These are phyloP conservation scores for Nigrospora oryzae DNA, from an alignment of 2,329 filamentous ascomycete species.

Conservation along the genomic window DNA sequence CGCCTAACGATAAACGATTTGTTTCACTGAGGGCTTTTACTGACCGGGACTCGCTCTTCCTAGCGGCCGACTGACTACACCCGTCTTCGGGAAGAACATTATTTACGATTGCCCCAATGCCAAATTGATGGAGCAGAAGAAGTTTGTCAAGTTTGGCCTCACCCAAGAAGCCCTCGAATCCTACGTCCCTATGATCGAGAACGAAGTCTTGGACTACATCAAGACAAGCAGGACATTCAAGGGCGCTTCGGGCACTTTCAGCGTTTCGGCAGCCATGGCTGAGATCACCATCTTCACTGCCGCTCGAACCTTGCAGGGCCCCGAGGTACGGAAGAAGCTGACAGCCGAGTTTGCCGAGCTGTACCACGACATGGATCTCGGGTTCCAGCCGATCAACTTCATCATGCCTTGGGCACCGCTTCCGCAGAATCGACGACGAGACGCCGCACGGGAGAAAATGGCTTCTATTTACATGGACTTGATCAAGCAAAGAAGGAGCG, in stretches of 20 bases:
- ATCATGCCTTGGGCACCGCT: conserved; percentile 72
- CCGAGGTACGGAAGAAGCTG: conserved; percentile 65
- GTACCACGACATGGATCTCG: conserved; percentile 72
- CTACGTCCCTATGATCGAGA: conserved; percentile 65
- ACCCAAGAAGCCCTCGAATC: conserved; percentile 53
- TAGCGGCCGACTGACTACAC: conserved; percentile 40
- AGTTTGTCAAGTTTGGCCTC: conserved; percentile 66
- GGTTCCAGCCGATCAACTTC: conserved; percentile 83
- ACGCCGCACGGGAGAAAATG: conserved; percentile 64
- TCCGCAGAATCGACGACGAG: conserved; percentile 65
- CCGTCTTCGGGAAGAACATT: conserved; percentile 66
- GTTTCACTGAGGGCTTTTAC: too few relatives aligned
- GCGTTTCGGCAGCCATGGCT: conserved; percentile 60
- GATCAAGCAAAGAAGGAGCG: conserved; percentile 52
- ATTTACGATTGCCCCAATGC: conserved; percentile 80
- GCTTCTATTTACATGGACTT: conserved; percentile 66
- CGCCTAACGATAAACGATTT: too few relatives aligned
- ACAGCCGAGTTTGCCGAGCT: conserved; percentile 64
- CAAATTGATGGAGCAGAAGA: conserved; percentile 86
- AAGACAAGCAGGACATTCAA: conserved; percentile 47
- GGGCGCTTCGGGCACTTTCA: conserved; percentile 49
- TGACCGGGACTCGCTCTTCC: not conserved
- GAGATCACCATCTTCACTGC: conserved; percentile 80
- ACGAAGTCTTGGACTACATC: conserved; percentile 60
- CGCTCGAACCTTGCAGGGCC: conserved; percentile 64